Evolutionary conservation across 1,139 yeast species (phyloP).

Genomic region (Yamadazyma triangularis): DNA sequence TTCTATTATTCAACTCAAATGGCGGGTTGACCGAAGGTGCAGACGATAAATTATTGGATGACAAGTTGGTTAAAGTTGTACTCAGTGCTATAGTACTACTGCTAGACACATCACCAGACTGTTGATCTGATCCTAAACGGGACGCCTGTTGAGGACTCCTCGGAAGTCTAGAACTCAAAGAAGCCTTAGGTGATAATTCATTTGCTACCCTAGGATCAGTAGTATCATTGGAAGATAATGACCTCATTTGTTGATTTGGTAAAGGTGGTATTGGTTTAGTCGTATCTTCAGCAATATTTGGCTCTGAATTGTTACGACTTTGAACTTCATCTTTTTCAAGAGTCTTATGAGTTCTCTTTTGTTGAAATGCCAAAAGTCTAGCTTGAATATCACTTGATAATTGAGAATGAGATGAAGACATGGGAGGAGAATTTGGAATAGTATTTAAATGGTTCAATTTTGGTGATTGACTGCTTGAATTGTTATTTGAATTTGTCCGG

Average conservation of each 20-base stretch:
- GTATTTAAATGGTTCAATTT: slow-evolving; percentile 3
- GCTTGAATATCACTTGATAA: slow-evolving; percentile 70
- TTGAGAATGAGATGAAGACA: slow-evolving; percentile 12
- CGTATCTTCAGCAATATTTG: slow-evolving; percentile 5
- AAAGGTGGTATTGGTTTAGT: slow-evolving; percentile 12
- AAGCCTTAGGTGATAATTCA: neutral
- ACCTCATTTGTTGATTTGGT: slow-evolving; percentile 11
- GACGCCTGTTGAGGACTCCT: neutral
- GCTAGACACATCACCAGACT: neutral
- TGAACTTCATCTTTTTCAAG: neutral
- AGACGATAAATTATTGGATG: neutral
- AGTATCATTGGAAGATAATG: slow-evolving; percentile 14
- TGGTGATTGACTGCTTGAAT: no score
- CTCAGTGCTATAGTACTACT: slow-evolving; percentile 8
- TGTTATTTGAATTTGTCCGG: neutral
- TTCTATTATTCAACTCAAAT: slow-evolving; percentile 14
- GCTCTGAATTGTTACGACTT: neutral
- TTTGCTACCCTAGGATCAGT: slow-evolving; percentile 1
- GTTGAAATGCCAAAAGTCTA: slow-evolving; percentile 69
- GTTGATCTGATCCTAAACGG: neutral
- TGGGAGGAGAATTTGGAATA: slow-evolving; percentile 3
- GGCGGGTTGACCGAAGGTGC: neutral
- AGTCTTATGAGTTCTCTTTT: slow-evolving; percentile 43
- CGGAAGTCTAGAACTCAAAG: neutral
- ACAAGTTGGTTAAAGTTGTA: slow-evolving; percentile 13